phyloP scores from a whole-genome alignment of 805 yeast species.

The Candida hungchunana region DNA sequence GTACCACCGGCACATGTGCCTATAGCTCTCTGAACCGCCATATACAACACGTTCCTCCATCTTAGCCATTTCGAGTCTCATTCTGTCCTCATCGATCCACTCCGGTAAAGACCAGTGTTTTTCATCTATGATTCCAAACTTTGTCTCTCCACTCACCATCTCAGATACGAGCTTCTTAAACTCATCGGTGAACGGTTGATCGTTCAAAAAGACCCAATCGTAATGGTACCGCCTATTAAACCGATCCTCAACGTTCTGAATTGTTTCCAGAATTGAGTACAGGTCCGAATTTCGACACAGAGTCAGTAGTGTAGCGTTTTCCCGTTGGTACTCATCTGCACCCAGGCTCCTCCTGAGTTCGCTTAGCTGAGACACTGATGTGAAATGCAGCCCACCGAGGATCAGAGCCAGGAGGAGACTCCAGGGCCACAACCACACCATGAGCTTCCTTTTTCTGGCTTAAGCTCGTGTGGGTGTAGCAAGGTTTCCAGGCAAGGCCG shows the following conservation, averaged over 20 bases:
- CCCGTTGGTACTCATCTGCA: constrained; percentile 1
- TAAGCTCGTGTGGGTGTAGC: too few relatives aligned
- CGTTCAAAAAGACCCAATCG: constrained; percentile 92
- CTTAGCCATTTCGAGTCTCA: constrained; percentile 54
- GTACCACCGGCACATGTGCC: constrained; percentile 89
- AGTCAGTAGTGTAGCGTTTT: constrained; percentile 42
- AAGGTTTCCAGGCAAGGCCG: too few relatives aligned
- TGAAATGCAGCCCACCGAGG: not conserved
- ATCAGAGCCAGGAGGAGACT: not conserved
- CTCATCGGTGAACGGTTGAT: constrained; percentile 67
- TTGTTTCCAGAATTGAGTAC: constrained; percentile 45
- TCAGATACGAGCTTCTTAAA: constrained; percentile 53
- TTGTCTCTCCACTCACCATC: constrained; percentile 60
- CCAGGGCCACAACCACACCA: not conserved
- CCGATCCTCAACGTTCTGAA: constrained; percentile 37
- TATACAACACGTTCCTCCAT: constrained; percentile 58
- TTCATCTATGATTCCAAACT: constrained; percentile 66
- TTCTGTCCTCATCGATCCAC: constrained; percentile 70
- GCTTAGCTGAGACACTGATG: not conserved
- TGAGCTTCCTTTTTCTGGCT: too few relatives aligned
- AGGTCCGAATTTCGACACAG: constrained; percentile 60
- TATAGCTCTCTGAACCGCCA: constrained; percentile 70
- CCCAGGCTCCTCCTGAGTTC: not conserved
- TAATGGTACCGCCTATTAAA: constrained; percentile 59
- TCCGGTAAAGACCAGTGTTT: constrained; percentile 89